Percentiles rank a stretch among this genome's conserved stretches.
phyloP scores from a whole-genome alignment of 2,329 filamentous ascomycete species.

The Lomentospora prolificans region DNA sequence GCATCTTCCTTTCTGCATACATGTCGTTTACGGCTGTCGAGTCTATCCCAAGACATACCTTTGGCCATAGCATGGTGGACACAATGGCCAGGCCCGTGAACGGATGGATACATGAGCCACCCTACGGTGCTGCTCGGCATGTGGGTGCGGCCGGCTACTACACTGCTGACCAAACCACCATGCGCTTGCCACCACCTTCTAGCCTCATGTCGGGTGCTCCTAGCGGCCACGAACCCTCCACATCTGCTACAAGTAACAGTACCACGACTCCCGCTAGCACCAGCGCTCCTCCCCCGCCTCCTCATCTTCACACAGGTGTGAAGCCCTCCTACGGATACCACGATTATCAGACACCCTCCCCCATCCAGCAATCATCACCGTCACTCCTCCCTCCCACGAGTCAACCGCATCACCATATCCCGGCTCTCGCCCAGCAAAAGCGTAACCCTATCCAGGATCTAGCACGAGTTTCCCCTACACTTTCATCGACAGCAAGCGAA shows the following conservation, averaged over 20 bases:
- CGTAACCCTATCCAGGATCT: constrained; percentile 6
- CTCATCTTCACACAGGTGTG: constrained; percentile 7
- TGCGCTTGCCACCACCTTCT: constrained; percentile 18
- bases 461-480: constrained; percentile 9
- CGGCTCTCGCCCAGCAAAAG: constrained; percentile 5
- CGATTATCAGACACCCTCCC: constrained; percentile 14
- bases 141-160: constrained; percentile 16
- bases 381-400: constrained; percentile 8
- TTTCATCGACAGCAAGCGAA: constrained; percentile 10
- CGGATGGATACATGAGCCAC: constrained; percentile 16
- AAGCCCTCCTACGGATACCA: constrained; percentile 11
- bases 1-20: constrained; percentile 7
- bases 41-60: constrained; percentile 16
- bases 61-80: constrained; percentile 22
- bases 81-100: constrained; percentile 25
- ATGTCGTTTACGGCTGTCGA: constrained; percentile 23
- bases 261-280: constrained; percentile 7
- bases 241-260: background rate
- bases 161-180: constrained; percentile 16
- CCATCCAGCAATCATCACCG: constrained; percentile 15
- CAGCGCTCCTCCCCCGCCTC: background rate
- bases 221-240: constrained; percentile 9
- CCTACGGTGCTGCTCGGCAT: constrained; percentile 18
- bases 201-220: constrained; percentile 15
- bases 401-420: constrained; percentile 7